Evolutionary conservation across 2,329 filamentous ascomycete genomes (phyloP), one percentile per base, ranked within the genome.

Genomic region (Botrytis tulipae): DNA sequence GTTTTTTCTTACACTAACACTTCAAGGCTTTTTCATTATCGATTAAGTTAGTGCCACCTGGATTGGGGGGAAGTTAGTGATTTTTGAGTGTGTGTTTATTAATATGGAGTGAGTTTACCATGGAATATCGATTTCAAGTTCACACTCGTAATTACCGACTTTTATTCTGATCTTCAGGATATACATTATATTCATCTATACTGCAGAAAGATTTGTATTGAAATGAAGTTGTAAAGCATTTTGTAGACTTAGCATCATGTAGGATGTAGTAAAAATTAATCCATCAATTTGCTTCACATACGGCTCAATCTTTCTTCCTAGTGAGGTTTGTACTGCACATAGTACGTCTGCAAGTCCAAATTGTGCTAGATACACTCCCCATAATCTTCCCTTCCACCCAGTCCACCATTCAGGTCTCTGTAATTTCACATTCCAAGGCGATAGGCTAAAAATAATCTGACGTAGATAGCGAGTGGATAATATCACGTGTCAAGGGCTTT

Each of bases 401-500:
- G 0, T 29, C 7, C 9, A 25, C 66, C 66, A 54, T 18, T 57
- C 48, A 68, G 35, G 54, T 90, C 61, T 32, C 40, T 32, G 6
- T 22, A 44, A 65, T 54, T 44, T 40, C 32, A 54, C 46, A 68
- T 40, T 68, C 65, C 66, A 69, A 57, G 20, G 35, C 16, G 48
- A 69, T 42, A 59, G 35, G 35, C 48, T 69, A 25, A 69, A 69
- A 57, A 68, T 68, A 68, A 68, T 68, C 65, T 68, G 65, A 68
- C 65, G 65, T 68, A 68, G 46, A 8, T n/a, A 63, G 16, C 37
- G 35, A 42, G 16, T 29, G 46, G 32, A 54, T 54, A 12, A 8
- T 0, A 32, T 68, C 65, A 68, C 65, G 65, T 68, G 65, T 1
- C 6, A 37, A 67, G 32, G 65, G 46, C 65, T 54, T 40, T 18